Conservation (phyloP, 805 yeast species). For the Pichia cabralensis region DNA sequence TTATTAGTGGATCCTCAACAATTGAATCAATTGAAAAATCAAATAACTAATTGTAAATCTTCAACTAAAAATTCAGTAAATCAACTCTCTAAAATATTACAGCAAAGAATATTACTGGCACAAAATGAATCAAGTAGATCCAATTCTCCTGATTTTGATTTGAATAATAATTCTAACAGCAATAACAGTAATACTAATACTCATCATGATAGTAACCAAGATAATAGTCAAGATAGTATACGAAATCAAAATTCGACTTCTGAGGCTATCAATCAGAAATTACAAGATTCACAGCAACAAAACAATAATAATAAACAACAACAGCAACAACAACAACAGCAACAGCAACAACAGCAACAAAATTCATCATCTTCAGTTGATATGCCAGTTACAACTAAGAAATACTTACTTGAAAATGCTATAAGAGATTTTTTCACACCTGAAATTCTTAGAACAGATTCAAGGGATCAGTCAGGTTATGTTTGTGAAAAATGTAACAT, state of each 20-base stretch:
- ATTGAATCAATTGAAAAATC: conserved; percentile 18
- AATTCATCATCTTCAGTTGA: no score
- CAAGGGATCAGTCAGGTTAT: conserved; percentile 65
- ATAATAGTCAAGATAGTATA: not conserved
- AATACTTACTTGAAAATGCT: conserved; percentile 63
- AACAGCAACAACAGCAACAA: conserved; percentile 4
- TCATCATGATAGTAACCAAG: conserved; percentile 2
- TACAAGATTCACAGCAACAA: not conserved
- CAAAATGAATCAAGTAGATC: conserved; percentile 14
- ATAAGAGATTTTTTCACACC: conserved; percentile 74
- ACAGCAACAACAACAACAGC: conserved; percentile 4
- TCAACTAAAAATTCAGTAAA: conserved; percentile 15
- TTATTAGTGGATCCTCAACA: conserved; percentile 21
- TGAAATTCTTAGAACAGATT: conserved; percentile 64
- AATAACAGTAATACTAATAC: not conserved
- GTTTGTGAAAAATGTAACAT: conserved; percentile 79
- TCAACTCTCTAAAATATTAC: conserved; percentile 21
- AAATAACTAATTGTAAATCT: conserved; percentile 21
- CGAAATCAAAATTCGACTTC: conserved; percentile 3
- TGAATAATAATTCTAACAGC: conserved; percentile 5
- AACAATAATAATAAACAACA: not conserved
- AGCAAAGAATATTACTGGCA: conserved; percentile 21
- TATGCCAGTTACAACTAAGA: no score
- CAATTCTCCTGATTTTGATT: no score
- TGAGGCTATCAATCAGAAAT: no score